Base-by-base conservation (phyloP, 1,284 basidiomycete species). In the Chondrostereum purpureum region DNA sequence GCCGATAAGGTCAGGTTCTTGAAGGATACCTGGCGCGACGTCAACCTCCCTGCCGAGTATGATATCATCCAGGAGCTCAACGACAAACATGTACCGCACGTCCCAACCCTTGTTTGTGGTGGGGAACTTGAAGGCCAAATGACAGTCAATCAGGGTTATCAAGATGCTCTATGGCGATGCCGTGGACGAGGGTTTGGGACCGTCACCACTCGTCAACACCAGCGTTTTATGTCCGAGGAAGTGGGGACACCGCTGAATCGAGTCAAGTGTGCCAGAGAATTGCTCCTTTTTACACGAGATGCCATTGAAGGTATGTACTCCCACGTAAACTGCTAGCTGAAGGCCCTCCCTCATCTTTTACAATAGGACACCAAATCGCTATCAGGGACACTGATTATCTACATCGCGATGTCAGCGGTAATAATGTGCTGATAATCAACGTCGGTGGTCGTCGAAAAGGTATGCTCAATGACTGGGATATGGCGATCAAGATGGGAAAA, bases 51-150 rank as follows among this genome's bases (percentile, higher is more conserved):
- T 8, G 8, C 36, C 8, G 57, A 59, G 41, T 49, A 51, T 3
- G 35, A 53, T 5, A 53, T 54, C 12, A 45, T 58, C 4, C 10
- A 13, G 8, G 27, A 42, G n/a, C 42, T 58, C 5, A 37, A 52
- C 5, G 21, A 42, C 2, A 18, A 33, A 6, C 35, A 40, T 1
- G 55, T 60, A 12, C 37, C 43, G 11, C 18, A 53, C 31, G 46
- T 57, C 6, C 55, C 55, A 11, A 44, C 13, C 21, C 46, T 55
- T 16, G 21, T 54, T 6, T 52, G 51, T 23, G 55, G 55, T 2
- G 51, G 48, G 6, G 57, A 58, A 41, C 10, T 57, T 1, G 6
- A 13, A 1, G 43, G 36, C 14, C 48, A 53, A 11, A 16, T 33
- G 5, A 59, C 57, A 1, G 11, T 38, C 11, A 49, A 55, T 1